Evolutionary conservation across 192 early-diverging fungal genomes (phyloP).

Genomic region (Backusella morwellensis): DNA sequence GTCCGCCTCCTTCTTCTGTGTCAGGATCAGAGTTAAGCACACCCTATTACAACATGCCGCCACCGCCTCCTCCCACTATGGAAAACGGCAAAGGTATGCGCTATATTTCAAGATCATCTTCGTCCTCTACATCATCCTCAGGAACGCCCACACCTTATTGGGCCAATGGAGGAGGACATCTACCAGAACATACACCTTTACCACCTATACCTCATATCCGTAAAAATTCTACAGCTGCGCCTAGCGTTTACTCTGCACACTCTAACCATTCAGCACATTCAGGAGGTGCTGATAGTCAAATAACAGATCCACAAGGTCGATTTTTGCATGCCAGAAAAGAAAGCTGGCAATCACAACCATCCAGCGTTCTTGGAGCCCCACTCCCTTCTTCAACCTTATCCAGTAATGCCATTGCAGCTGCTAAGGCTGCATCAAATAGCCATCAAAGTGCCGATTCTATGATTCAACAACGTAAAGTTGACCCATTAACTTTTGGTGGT

Average conservation of each 20-base stretch:
- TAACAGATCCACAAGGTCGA: background rate
- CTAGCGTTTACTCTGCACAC: background rate
- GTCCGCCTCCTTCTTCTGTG: conserved; percentile 11
- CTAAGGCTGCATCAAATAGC: background rate
- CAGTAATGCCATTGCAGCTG: background rate
- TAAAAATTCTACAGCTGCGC: background rate
- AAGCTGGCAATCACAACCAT: background rate
- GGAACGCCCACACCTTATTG: background rate
- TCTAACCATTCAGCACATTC: conserved; percentile 1
- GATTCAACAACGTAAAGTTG: conserved; percentile 26
- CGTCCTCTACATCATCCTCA: background rate
- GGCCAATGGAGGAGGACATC: background rate
- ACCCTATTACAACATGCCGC: background rate
- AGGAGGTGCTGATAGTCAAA: background rate
- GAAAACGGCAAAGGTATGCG: background rate
- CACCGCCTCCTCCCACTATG: conserved; percentile 2
- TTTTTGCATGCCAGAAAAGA: conserved; percentile 9
- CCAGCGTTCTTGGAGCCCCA: background rate
- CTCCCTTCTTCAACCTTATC: background rate
- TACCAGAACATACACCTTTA: conserved; percentile 2
- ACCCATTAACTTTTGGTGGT: conserved; percentile 32
- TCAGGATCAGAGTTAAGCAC: conserved; percentile 5
- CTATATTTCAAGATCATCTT: conserved; percentile 7
- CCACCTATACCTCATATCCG: conserved; percentile 5
- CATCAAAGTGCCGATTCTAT: conserved; percentile 8